Evolutionary conservation across 495 filamentous ascomycete species (phyloP), one percentile per base, ranked within the genome.

Genomic region (Chaetomium tenue): DNA sequence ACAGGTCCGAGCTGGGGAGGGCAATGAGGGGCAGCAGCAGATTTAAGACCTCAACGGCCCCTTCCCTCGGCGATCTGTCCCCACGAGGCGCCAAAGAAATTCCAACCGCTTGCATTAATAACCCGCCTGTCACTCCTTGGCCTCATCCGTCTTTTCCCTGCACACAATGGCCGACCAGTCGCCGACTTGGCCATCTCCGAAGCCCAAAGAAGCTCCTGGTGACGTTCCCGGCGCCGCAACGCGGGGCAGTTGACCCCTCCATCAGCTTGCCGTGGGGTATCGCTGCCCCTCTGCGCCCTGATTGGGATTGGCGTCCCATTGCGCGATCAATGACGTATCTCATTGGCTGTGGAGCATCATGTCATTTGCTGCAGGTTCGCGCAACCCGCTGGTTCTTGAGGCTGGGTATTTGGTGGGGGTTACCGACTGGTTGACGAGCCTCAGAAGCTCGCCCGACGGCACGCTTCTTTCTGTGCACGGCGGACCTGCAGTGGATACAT

Each of bases 281-380:
- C 47, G 58, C 53, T 69, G 68, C 73, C 71, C 71, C 72, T 73
- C 72, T 64, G 63, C 63, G 46, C 8, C 72, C 26, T 40, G 66
- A 47, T 75, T 51, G 12, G 72, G 72, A 48, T 42, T 76, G 68
- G 74, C 62, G 69, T 30, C 15, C 22, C 71, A 76, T 76, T 76
- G 72, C 74, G 72, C 72, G 67, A 76, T 76, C 71, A 30, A 42
- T 26, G 46, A 37, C 28, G 46, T 28, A n/a, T 44, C 11, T 52
- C n/a, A 76, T 76, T 76, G 74, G 74, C 46, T 55, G 26, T 13
- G 7, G 37, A 63, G 63, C 47, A 76, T 76, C 66, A 70, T 72
- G 74, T 75, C 72, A 76, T 76, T 71, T 71, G 57, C 55, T 40
- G 59, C 42, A 16, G 42, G 66, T 30, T 71, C 54, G 71, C 67